Evolutionary conservation across 495 filamentous ascomycete genomes (phyloP).

Genomic region (Aspergillus kassunensis): DNA sequence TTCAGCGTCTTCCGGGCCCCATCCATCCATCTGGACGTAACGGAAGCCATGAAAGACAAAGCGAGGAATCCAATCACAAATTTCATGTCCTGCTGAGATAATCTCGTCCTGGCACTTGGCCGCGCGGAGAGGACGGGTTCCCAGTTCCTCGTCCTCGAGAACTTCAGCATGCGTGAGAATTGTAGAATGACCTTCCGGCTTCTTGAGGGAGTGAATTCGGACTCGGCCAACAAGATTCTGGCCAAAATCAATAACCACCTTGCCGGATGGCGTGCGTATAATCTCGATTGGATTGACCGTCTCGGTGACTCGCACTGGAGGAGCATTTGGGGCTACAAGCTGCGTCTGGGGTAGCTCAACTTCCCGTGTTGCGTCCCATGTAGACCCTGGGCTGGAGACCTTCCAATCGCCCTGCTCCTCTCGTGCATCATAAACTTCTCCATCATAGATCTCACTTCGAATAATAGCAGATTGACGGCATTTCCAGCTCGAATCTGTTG

Average conservation of each 20-base stretch:
- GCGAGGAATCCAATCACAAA: constrained; percentile 21
- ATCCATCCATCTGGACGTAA: constrained; percentile 1
- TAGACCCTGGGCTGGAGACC: neutral
- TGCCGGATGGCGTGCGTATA: constrained; percentile 40
- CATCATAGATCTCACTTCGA: constrained; percentile 50
- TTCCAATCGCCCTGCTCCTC: constrained; percentile 17
- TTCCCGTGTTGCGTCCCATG: neutral
- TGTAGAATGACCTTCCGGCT: constrained; percentile 23
- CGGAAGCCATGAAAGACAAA: neutral
- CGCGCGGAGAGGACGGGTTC: constrained; percentile 43
- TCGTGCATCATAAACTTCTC: constrained; percentile 45
- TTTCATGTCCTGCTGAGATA: constrained; percentile 22
- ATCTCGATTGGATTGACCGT: constrained; percentile 36
- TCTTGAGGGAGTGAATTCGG: constrained; percentile 29
- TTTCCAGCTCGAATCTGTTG: constrained; percentile 44
- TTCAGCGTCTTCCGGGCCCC: constrained; percentile 1
- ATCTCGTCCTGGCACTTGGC: constrained; percentile 44
- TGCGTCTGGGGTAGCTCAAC: neutral
- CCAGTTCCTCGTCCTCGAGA: constrained; percentile 48
- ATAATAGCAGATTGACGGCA: constrained; percentile 36
- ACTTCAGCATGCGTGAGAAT: constrained; percentile 50
- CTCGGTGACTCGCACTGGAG: constrained; percentile 39
- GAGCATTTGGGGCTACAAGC: constrained; percentile 31
- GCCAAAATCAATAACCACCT: constrained; percentile 51
- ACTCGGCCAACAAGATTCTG: constrained; percentile 54